Evolutionary conservation across 1,139 yeast genomes (phyloP), one percentile per base, ranked within the genome.

Genomic region (Candida sp.): DNA sequence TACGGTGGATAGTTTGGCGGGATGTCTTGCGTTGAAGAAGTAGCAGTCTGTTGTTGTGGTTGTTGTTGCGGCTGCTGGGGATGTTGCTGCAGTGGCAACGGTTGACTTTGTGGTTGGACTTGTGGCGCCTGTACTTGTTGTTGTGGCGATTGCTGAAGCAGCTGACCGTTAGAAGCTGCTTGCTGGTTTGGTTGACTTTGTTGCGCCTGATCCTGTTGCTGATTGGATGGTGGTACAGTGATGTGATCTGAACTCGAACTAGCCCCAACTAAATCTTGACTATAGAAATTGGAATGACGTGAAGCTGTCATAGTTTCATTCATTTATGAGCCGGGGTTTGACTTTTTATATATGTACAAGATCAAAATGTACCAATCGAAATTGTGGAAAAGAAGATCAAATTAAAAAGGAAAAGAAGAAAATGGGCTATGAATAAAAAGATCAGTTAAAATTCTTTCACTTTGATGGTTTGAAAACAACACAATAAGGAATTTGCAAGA

Each of bases 301-400:
- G 56, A 56, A 8, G 56, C 52, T 43, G 58, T 46, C 60, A 57
- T 56, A 38, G 56, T 51, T 26, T 48, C 51, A 42, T 48, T 55
- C 58, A 55, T 57, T 47, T 54, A 54, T 39, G 28, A 47, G 31
- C 9, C 40, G 26, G n/a, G 17, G 8, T 34, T 34, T 12, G 17
- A 9, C 38, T 12, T 34, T 34, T 1, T 28, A 28, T 28, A 28
- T 34, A 34, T 12, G 9, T 34, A 34, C 22, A 34, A 34, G 38
- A 34, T 34, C 38, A 34, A 34, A 25, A 34, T 34, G 22, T n/a
- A 37, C 11, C 8, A 37, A 37, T 37, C 41, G 22, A 37, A 25
- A 25, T 3, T 7, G 11, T 9, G 9, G 23, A 34, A 34, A 32
- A 12, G 11, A 32, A 32, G 35, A 32, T 9, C 8, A 5, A 32